Base-by-base conservation (phyloP, 164 flowering plant species). In the Liriodendron chinense region DNA sequence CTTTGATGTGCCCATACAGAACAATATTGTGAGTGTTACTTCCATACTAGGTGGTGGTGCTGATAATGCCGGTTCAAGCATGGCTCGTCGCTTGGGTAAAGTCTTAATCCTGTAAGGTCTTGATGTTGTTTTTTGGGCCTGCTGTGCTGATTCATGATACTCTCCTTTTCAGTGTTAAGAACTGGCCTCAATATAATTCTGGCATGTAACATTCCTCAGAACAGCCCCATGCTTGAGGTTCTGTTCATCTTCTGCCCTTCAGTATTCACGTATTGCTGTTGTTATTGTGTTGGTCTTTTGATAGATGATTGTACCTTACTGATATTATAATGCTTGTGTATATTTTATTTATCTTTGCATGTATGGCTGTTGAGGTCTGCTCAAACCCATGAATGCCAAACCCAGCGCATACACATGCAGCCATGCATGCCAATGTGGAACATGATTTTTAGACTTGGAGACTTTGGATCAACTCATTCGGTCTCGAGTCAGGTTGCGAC, bases 121-220 rank as follows among this genome's bases (percentile, higher is more conserved):
- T 68, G 26, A 28, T 34, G 34, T 13, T 62, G 47, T 75, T 18
- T 6, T 57, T 3, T 25, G 25, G 20, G 6, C 14, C 21, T 9
- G 14, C 75, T 61, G 10, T 26, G 53, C 78, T 75, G 26, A 68
- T 74, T 34, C 43, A 28, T 69, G 3, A 14, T 65, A 20, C 72
- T 66, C 26, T 67, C 16, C 67, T 4, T 78, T 77, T 66, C 85
- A 92, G 98, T 87, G 50, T 71, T 89, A 49, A 93, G 85, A 87
- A 91, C 92, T 75, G 97, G 97, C 65, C 86, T 89, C 24, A 89
- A 83, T 74, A 75, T 94, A 65, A 75, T 93, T 25, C 81, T 93
- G 62, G 97, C 98, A 72, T 91, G 91, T 84, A 90, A 92, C 76
- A 89, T 93, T 68, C 98, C 98, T 2, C 91, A 93, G 83, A 86